Evolutionary conservation across 202 grass and related monocot genomes (phyloP), one percentile per base, ranked within the genome.

Genomic region (Setaria viridis): DNA sequence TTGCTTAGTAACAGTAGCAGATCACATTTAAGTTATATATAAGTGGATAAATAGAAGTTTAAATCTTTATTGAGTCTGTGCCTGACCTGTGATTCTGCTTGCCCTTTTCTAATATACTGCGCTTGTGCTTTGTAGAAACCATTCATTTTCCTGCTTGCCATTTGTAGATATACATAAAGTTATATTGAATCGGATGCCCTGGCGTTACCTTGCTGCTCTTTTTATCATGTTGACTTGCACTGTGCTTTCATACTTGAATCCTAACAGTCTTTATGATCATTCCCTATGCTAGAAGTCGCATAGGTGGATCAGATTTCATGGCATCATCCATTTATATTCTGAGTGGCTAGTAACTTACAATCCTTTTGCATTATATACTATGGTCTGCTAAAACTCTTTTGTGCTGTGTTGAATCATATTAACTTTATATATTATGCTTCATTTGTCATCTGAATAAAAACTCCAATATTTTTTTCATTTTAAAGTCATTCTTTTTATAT

Each of bases 171-270:
- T 9, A 45, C 74, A 50, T 77, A 42, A 81, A 84, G 25, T 77
- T 89, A 1, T 25, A 80, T 35, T 16, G 19, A 81, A 81, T 82
- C 55, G 84, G 51, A 15, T 43, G 79, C n/a, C 74, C 67, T 45
- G 42, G 14, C 37, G 41, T 62, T 42, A 84, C 49, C 41, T 86
- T 35, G 45, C 48, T 78, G 29, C 19, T 65, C 30, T 0, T 82
- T 78, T 85, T 25, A 54, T 82, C 66, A 57, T 14, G 53, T 42
- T 39, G 78, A 14, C n/a, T 58, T 77, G 65, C 37, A 43, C 19
- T 41, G 49, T 3, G 32, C 34, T 29, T 85, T 71, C 73, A 29
- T 77, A 56, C 78, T 76, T 37, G 29, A 29, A 42, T 20, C 14
- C 0, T 62, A 70, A 46, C 4, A 25, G 47, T 65, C 56, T 56